Evolutionary conservation across 305 asterid species (phyloP).

Genomic region (Lippia alba): DNA sequence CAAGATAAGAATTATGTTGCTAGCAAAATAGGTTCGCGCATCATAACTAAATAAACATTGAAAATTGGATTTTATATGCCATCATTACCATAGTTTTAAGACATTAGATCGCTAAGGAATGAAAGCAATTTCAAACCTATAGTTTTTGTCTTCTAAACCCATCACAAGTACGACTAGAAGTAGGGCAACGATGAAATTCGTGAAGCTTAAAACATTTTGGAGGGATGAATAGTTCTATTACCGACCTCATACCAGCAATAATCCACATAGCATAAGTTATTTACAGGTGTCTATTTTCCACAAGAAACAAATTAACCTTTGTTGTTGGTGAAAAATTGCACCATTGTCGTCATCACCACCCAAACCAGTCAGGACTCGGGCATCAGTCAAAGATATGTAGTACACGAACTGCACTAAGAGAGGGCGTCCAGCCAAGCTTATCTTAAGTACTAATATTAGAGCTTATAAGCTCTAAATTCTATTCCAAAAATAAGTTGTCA

Average conservation of each 20-base stretch:
- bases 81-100: conserved; percentile 28
- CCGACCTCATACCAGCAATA: not conserved
- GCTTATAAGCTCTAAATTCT: too few relatives aligned
- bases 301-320: conserved; percentile 17
- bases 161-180: conserved; percentile 25
- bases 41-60: conserved; percentile 20
- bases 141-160: conserved; percentile 26
- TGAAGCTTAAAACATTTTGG: conserved; percentile 22
- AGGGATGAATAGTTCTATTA: conserved; percentile 16
- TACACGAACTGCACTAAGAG: too few relatives aligned
- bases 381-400: too few relatives aligned
- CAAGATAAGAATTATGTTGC: conserved; percentile 6
- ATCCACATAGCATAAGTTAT: conserved; percentile 8
- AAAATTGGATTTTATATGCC: conserved; percentile 14
- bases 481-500: too few relatives aligned
- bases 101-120: conserved; percentile 15
- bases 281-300: conserved; percentile 10
- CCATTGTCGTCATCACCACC: too few relatives aligned
- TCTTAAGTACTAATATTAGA: too few relatives aligned
- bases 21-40: conserved; percentile 9
- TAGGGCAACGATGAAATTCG: conserved; percentile 18
- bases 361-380: too few relatives aligned
- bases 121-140: conserved; percentile 23
- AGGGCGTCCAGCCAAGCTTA: too few relatives aligned
- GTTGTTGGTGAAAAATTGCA: too few relatives aligned